A percentile compares a stretch with the other conserved stretches of the same genome.
Conservation (phyloP, 2,329 filamentous ascomycete species). For the Penicillium olsonii region DNA sequence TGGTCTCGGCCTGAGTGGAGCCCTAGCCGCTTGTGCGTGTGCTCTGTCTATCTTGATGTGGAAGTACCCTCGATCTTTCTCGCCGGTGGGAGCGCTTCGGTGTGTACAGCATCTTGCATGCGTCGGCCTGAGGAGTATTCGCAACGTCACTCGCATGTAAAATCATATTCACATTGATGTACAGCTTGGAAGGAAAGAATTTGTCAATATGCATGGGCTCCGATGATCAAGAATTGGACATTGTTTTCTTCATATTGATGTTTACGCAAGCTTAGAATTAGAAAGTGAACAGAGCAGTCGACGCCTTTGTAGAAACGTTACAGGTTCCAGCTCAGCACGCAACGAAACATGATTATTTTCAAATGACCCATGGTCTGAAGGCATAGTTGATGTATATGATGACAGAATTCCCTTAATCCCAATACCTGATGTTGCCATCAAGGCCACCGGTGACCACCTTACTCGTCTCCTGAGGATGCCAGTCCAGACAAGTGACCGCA, state of each 20-base stretch:
- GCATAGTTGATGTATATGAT: slow-evolving; percentile 9
- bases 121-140: slow-evolving; percentile 16
- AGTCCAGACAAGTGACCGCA: slow-evolving; percentile 82
- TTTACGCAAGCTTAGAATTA: neutral
- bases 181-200: neutral
- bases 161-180: neutral
- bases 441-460: slow-evolving; percentile 90
- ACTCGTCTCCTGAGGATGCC: slow-evolving; percentile 96
- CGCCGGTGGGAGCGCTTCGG: slow-evolving; percentile 19
- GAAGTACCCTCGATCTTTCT: slow-evolving; percentile 29
- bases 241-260: neutral
- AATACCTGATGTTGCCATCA: slow-evolving; percentile 86
- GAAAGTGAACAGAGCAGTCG: neutral
- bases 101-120: slow-evolving; percentile 16
- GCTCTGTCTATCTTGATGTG: slow-evolving; percentile 33
- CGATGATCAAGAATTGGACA: neutral
- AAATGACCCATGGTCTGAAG: neutral
- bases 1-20: slow-evolving; percentile 38
- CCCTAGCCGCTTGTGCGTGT: slow-evolving; percentile 31
- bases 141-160: slow-evolving; percentile 1
- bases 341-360: neutral
- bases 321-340: too few relatives aligned
- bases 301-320: neutral
- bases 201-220: neutral
- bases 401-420: slow-evolving; percentile 66